Evolutionary conservation across 495 filamentous ascomycete species (phyloP).

Genomic region (Daldinia grandis): DNA sequence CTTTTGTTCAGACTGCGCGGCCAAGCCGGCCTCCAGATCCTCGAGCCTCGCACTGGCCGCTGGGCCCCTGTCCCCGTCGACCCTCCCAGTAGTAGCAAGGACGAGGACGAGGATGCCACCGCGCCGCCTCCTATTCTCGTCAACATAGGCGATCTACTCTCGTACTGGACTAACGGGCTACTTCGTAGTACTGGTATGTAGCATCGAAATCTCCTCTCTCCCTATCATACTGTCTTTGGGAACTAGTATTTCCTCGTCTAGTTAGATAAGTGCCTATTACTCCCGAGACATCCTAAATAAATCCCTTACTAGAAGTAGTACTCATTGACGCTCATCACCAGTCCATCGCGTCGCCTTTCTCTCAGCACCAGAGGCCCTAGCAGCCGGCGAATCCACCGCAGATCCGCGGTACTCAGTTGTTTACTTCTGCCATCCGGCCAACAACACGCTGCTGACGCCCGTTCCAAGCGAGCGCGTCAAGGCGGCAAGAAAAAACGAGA

Average conservation of each 20-base stretch:
- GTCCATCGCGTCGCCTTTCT: constrained; percentile 91
- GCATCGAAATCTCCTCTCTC: not conserved
- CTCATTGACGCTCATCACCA: constrained; percentile 73
- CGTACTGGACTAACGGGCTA: constrained; percentile 85
- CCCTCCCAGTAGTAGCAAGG: constrained; percentile 58
- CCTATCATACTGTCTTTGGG: not conserved
- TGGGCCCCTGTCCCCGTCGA: constrained; percentile 72
- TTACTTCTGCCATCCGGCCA: constrained; percentile 89
- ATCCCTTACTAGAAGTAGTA: not conserved
- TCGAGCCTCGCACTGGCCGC: constrained; percentile 58
- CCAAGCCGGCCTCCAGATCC: constrained; percentile 88
- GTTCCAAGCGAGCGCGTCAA: constrained; percentile 73
- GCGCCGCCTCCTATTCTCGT: constrained; percentile 80
- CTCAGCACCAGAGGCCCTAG: not conserved
- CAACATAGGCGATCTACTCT: constrained; percentile 91
- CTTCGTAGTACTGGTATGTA: constrained; percentile 6
- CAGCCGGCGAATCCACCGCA: constrained; percentile 58
- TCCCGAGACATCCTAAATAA: not conserved
- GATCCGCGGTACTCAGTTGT: constrained; percentile 80
- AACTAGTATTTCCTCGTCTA: not conserved
- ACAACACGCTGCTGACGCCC: constrained; percentile 70
- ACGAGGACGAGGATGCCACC: constrained; percentile 26
- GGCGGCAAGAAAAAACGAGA: constrained; percentile 32
- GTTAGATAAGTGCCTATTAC: not conserved
- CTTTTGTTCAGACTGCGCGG: constrained; percentile 84